Evolutionary conservation across 768 basidiomycete species (phyloP).

Genomic region (Cantharellus cinnabarinus): DNA sequence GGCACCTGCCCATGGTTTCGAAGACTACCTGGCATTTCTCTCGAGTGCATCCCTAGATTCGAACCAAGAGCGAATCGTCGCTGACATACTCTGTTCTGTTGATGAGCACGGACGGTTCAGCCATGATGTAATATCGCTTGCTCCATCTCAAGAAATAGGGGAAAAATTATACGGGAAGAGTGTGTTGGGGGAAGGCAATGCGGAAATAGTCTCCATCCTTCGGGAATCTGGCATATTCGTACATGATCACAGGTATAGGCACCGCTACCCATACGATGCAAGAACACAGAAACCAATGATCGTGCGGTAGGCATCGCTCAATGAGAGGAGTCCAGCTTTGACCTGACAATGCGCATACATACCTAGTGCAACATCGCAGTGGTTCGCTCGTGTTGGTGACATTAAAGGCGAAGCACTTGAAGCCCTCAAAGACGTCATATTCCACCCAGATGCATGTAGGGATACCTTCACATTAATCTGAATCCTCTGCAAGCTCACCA

Average conservation of each 20-base stretch:
- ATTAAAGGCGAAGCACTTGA: constrained; percentile 60
- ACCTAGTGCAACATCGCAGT: constrained; percentile 74
- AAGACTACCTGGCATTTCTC: constrained; percentile 65
- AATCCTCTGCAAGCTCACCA: neutral
- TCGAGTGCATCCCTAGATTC: constrained; percentile 24
- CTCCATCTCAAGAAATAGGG: too few relatives aligned
- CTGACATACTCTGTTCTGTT: constrained; percentile 56
- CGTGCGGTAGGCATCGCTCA: constrained; percentile 36
- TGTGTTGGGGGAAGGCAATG: constrained; percentile 54
- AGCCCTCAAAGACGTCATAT: constrained; percentile 48
- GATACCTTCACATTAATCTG: constrained; percentile 6
- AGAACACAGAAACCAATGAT: constrained; percentile 86
- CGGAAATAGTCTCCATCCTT: constrained; percentile 43
- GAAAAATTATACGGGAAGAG: constrained; percentile 37
- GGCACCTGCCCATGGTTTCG: constrained; percentile 83
- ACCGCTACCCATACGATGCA: constrained; percentile 95
- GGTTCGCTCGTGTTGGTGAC: constrained; percentile 82
- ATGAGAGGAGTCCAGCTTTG: neutral
- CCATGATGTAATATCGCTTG: neutral
- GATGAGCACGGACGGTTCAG: constrained; percentile 57
- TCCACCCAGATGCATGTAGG: constrained; percentile 59
- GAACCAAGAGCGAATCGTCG: too few relatives aligned
- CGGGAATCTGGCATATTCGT: constrained; percentile 31
- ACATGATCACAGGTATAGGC: constrained; percentile 50
- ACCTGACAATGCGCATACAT: neutral